Percentiles rank a stretch among this genome's conserved stretches.
Evolutionary conservation across 2,329 filamentous ascomycete genomes (phyloP).

Genomic region (Sporothrix pseudoabietina): DNA sequence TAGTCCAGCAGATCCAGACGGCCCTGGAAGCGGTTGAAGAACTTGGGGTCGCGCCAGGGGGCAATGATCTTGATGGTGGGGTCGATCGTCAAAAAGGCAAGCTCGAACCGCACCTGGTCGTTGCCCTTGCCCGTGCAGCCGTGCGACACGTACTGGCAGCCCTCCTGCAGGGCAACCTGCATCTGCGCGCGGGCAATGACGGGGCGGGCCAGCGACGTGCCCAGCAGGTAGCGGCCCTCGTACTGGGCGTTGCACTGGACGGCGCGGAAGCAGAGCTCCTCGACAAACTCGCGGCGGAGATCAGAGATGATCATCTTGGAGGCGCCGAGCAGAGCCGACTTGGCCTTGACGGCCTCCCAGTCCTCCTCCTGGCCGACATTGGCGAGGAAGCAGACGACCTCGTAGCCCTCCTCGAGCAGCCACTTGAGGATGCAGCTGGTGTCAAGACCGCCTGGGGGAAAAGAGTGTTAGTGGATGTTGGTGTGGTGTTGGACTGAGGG

Average conservation of each 20-base stretch:
- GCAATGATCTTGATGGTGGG: slow-evolving; percentile 71
- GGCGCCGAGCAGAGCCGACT: slow-evolving; percentile 63
- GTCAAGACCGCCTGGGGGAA: slow-evolving; percentile 36
- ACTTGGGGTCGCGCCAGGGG: slow-evolving; percentile 71
- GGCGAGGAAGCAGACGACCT: slow-evolving; percentile 66
- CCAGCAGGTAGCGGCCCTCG: slow-evolving; percentile 57
- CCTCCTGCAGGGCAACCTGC: slow-evolving; percentile 62
- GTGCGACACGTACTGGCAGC: slow-evolving; percentile 38
- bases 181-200: slow-evolving; percentile 71
- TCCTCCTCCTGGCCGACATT: slow-evolving; percentile 78
- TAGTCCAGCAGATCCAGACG: slow-evolving; percentile 74
- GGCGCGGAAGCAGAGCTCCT: slow-evolving; percentile 78
- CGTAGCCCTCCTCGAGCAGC: slow-evolving; percentile 54
- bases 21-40: slow-evolving; percentile 71
- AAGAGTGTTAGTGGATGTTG: slow-evolving; percentile 14
- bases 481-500: not conserved
- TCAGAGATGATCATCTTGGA: slow-evolving; percentile 65
- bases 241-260: slow-evolving; percentile 74
- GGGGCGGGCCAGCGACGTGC: slow-evolving; percentile 67
- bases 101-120: slow-evolving; percentile 45
- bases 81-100: slow-evolving; percentile 48
- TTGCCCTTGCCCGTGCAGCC: slow-evolving; percentile 62
- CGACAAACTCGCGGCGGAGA: slow-evolving; percentile 74
- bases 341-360: slow-evolving; percentile 70
- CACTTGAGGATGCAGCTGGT: slow-evolving; percentile 37